Percentiles rank a stretch among this genome's conserved stretches.
These are phyloP conservation scores for carrot (Daucus carota) DNA, from an alignment of 129 eudicot genomes.

Conservation along the genomic window DNA sequence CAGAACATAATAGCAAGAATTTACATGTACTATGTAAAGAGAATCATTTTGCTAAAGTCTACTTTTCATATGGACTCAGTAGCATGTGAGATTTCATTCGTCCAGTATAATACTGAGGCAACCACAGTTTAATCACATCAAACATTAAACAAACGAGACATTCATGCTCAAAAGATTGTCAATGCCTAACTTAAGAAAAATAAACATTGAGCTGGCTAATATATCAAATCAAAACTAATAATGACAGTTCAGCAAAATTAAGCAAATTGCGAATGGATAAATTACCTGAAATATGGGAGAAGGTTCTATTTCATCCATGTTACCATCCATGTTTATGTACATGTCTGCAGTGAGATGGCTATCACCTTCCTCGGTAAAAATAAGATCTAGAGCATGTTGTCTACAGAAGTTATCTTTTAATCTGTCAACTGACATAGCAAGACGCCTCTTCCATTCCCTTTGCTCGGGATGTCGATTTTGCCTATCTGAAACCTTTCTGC, in stretches of 20 bases:
- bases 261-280: background rate
- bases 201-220: background rate
- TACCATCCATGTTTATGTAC: constrained; percentile 88
- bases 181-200: background rate
- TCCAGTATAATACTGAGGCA: background rate
- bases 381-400: constrained; percentile 93
- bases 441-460: constrained; percentile 95
- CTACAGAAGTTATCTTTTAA: constrained; percentile 90
- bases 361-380: constrained; percentile 91
- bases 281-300: constrained; percentile 90
- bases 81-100: background rate
- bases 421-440: constrained; percentile 74
- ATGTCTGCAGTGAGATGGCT: constrained; percentile 85
- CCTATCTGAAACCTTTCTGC: constrained; percentile 62
- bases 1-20: background rate
- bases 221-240: background rate
- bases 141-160: background rate
- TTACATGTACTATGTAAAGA: background rate
- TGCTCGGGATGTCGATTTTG: constrained; percentile 86
- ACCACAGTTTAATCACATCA: background rate
- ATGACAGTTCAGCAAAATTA: background rate
- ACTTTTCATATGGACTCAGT: background rate
- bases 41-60: background rate
- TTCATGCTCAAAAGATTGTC: background rate
- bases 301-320: constrained; percentile 77